Evolutionary conservation across 441 rosid genomes (phyloP), one percentile per base, ranked within the genome.

Genomic region (Biscutella laevigata): DNA sequence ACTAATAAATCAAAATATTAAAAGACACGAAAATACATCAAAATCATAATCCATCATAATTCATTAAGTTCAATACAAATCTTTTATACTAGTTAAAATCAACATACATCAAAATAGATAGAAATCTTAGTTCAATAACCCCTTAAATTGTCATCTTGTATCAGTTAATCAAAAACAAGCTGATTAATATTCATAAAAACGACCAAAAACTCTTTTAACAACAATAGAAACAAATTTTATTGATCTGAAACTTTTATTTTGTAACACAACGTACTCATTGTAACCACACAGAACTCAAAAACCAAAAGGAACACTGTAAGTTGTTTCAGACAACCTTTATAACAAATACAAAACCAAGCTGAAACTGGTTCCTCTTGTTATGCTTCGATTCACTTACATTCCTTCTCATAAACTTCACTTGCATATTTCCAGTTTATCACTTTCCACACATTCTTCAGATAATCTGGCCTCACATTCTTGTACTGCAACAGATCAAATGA

Each of bases 381-480:
- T 44, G 61, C 16, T 2, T 20, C 27, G 19, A 33, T 13, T 81
- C 75, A 77, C 38, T 75, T 61, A 75, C 64, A 70, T 69, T 85
- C 95, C 52, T 74, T 78, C 4, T 74, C 78, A 17, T 80, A 88
- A 44, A 80, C 68, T 19, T 77, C 76, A 39, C 78, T 65, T 0
- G 91, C 95, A 67, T 82, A 80, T 51, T 86, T 86, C 96, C 98
- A 88, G 76, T 88, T 81, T 39, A 91, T 71, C 21, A 91, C 95
- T 50, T 79, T 85, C 96, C 98, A 91, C 27, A 91, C 76, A 75
- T 83, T 88, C 86, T 88, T 85, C 58, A 85, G 73, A 69, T 88
- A 91, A 33, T 91, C 96, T 0, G 98, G 91, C 57, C 87, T 85
- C 40, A 80, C 98, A 59, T 91, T 91, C 79, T 91, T 91, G 89